These are phyloP conservation scores for Clarireedia sp. DNA, from an alignment of 2,329 filamentous ascomycete species.

Conservation along the genomic window DNA sequence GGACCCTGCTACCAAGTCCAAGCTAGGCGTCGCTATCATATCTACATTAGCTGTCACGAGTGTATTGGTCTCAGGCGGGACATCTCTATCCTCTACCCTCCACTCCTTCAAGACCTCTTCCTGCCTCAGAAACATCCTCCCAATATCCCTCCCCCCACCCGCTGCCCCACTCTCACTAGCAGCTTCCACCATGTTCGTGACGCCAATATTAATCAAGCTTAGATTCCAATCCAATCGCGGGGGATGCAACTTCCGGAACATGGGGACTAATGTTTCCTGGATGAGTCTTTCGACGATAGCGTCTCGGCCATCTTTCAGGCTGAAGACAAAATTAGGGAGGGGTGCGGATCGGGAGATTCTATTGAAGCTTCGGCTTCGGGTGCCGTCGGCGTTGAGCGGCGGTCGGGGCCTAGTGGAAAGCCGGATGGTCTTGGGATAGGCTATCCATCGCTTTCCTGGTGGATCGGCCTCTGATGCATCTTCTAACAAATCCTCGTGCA, in stretches of 20 bases:
- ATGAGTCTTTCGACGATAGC: conserved; percentile 61
- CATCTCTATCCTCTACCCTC: conserved; percentile 43
- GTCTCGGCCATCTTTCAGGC: conserved; percentile 48
- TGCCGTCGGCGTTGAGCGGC: conserved; percentile 41
- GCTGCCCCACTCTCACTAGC: conserved; percentile 36
- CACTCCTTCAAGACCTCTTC: conserved; percentile 62
- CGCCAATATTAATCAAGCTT: conserved; percentile 78
- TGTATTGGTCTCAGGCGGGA: conserved; percentile 22
- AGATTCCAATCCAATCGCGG: conserved; percentile 63
- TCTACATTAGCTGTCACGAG: background rate
- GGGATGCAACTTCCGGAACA: conserved; percentile 68
- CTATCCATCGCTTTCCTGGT: conserved; percentile 53
- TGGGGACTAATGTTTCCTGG: conserved; percentile 55
- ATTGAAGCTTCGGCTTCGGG: conserved; percentile 50
- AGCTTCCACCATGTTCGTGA: conserved; percentile 68
- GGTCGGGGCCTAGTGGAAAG: conserved; percentile 64
- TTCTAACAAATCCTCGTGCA: conserved; percentile 68
- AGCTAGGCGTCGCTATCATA: conserved; percentile 11
- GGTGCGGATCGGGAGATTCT: conserved; percentile 69
- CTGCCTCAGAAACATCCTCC: conserved; percentile 72
- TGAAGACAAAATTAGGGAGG: conserved; percentile 68
- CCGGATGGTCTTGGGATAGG: conserved; percentile 72
- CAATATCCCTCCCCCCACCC: conserved; percentile 66
- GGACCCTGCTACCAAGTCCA: conserved; percentile 17
- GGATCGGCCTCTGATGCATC: conserved; percentile 18